phyloP scores from a whole-genome alignment of 306 rosid species.

The Glycine tomentella region DNA sequence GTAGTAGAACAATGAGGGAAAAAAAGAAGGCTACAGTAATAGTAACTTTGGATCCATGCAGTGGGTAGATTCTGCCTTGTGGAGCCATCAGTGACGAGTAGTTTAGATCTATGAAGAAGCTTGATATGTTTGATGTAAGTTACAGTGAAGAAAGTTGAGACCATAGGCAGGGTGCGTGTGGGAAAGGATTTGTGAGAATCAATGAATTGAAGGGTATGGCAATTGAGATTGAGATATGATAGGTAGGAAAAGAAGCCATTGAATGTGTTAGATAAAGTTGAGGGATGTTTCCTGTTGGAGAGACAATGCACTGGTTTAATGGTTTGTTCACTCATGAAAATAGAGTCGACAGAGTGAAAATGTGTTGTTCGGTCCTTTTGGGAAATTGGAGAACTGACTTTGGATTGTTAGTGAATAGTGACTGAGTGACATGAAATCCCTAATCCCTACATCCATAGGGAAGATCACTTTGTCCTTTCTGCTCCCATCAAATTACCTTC shows the following conservation, averaged over 20 bases:
- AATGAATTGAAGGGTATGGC: conserved; percentile 29
- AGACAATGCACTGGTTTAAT: conserved; percentile 62
- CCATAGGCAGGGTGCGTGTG: conserved; percentile 3
- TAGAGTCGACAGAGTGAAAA: conserved; percentile 40
- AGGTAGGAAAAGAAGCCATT: neutral
- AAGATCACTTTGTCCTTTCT: neutral
- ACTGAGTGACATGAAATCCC: conserved; percentile 27
- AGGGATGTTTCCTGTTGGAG: conserved; percentile 61
- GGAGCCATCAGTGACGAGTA: conserved; percentile 44
- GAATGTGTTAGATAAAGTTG: conserved; percentile 45
- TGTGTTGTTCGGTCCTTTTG: conserved; percentile 47
- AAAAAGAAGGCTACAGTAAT: conserved; percentile 64
- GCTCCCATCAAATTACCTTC: neutral
- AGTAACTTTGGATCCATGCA: conserved; percentile 45
- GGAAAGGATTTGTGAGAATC: conserved; percentile 22
- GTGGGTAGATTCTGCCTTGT: conserved; percentile 45
- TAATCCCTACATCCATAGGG: neutral
- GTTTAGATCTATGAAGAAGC: conserved; percentile 15
- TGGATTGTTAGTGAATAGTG: conserved; percentile 44
- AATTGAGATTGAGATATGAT: conserved; percentile 8
- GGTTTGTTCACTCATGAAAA: conserved; percentile 56
- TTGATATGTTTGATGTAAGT: neutral
- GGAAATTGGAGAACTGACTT: conserved; percentile 55
- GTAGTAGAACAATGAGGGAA: conserved; percentile 55
- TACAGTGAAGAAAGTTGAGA: conserved; percentile 48